Evolutionary conservation across 163 green algal genomes (phyloP), one percentile per base, ranked within the genome.

Genomic region (Prototheca wickerhamii): DNA sequence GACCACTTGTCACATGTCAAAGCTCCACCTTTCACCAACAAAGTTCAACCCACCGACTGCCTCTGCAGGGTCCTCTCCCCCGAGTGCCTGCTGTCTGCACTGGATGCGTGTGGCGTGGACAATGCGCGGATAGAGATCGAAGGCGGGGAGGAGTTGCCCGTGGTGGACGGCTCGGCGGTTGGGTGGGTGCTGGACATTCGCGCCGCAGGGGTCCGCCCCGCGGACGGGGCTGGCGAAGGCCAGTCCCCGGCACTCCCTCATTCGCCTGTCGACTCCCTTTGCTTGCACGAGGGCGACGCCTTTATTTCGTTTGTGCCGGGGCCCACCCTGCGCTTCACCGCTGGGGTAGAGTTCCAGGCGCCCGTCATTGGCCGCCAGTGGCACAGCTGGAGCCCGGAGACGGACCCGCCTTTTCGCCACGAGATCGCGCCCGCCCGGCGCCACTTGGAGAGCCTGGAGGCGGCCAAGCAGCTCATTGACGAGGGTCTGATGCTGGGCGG

Each of bases 71-170:
- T 87, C 12, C 33, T 73, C 30, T 76, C 65, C 28, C 73, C 82
- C 31, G 87, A 96, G 75, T 57, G 84, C 51, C 71, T 97, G 72
- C 81, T 97, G 61, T 81, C 84, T 8, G 83, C 89, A 3, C 68
- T 97, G 67, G 89, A 97, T 66, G 84, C 74, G 2, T 86, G 75
- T 37, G 87, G 89, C 4, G 78, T 97, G n/a, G 88, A 95, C 75
- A 96, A 96, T 71, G 83, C 80, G 5, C 74, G 89, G 37, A 91
- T 92, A 58, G 84, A 91, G 70, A 65, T 90, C 4, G 78, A 88
- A 53, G 82, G 84, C 28, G 75, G 65, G 25, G 17, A 3, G 35
- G 84, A 95, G 75, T 51, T 96, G 28, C 91, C 91, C 5, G 75
- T 93, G 18, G 10, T 94, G 21, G 91, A 98, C 71, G 89, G 90